A percentile compares a stretch with the other conserved stretches of the same genome.
Conservation (phyloP, 1,139 yeast species). For the Kodamaea suecica region DNA sequence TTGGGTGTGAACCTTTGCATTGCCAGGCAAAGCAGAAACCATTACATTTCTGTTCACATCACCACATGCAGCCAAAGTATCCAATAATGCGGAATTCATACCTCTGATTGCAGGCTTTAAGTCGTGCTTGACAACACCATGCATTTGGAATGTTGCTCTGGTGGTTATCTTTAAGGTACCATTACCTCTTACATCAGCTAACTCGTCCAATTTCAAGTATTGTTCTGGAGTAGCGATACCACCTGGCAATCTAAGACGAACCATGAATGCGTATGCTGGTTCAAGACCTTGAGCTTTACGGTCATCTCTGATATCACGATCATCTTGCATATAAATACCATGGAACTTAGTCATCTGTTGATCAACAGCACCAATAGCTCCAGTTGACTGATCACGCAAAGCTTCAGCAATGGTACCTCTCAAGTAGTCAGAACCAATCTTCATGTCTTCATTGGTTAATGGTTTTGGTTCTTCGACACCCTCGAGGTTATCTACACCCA, state of each 20-base stretch:
- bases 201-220: constrained; percentile 81
- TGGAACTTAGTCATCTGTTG: constrained; percentile 96
- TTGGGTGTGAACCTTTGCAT: constrained; percentile 78
- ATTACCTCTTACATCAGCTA: constrained; percentile 82
- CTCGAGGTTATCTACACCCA: constrained; percentile 80
- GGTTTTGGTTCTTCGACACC: constrained; percentile 96
- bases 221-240: constrained; percentile 86
- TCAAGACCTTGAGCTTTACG: constrained; percentile 90
- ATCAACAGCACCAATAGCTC: constrained; percentile 89
- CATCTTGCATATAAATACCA: constrained; percentile 98
- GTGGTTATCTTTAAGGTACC: constrained; percentile 94
- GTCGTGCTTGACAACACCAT: constrained; percentile 89
- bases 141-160: constrained; percentile 96
- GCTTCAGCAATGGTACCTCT: constrained; percentile 95
- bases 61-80: constrained; percentile 97
- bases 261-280: constrained; percentile 96
- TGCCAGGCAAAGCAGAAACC: constrained; percentile 82
- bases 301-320: constrained; percentile 91
- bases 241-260: constrained; percentile 92
- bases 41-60: constrained; percentile 97
- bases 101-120: constrained; percentile 91
- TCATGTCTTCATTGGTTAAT: constrained; percentile 93
- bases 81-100: constrained; percentile 86
- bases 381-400: constrained; percentile 75
- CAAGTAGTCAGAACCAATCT: constrained; percentile 76